Base-by-base conservation (phyloP, 805 yeast species). In the Kodamaea hsintzibuensis region DNA sequence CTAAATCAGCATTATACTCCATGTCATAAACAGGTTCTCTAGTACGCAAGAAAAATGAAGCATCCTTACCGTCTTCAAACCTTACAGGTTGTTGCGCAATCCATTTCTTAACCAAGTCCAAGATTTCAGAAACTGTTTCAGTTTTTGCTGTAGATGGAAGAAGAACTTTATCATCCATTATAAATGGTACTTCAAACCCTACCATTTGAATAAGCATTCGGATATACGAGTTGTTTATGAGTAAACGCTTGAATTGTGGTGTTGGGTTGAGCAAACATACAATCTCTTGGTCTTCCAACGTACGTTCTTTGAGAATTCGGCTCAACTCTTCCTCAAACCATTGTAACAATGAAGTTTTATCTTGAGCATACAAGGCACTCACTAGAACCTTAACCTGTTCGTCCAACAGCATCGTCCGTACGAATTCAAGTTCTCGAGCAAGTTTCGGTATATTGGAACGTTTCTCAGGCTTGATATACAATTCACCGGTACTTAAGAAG, bases 401-500 rank as follows among this genome's bases (percentile, higher is more conserved):
- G 42, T 82, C 84, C 12, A 72, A 58, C 53, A 63, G 50, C 47
- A 71, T 64, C 2, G 65, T 67, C 13, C 73, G 60, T 19, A 62
- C 67, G 54, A 73, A 76, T 53, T 67, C 74, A 30, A 73, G 60
- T 10, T 60, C 66, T 22, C 72, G 70, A 17, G 79, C 80, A 17
- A 72, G 60, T 27, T 62, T 62, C 1, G 75, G 72, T 2, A 38
- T 40, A 45, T 57, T 52, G 1, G 61, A 44, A 14, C 48, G 50
- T 42, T 56, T 55, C 10, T 62, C 67, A 5, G 62, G 62, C 30
- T 67, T 66, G 35, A 59, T 60, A 48, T 66, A 68, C 17, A 74
- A 70, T 46, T 83, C 83, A 19, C 96, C 96, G 5, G 84, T 76
- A 37, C 82, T 77, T 57, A 86, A 78, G 60, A 78, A 93, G 44